Conservation (phyloP, 768 basidiomycete genomes). For the Lactarius trivialis region DNA sequence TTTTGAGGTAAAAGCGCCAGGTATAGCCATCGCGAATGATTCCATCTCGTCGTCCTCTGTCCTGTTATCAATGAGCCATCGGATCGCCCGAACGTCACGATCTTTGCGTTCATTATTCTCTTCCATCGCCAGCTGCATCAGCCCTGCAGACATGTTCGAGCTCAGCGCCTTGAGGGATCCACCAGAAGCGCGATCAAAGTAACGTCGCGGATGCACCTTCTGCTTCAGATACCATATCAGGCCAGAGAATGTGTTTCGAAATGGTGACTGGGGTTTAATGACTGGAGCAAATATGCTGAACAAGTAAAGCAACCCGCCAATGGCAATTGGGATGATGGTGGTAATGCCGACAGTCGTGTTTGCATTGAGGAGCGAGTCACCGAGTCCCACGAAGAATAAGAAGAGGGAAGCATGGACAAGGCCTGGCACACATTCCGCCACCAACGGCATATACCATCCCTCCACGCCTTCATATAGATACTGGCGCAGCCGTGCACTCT, state of each 20-base stretch:
- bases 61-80: background rate
- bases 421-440: constrained; percentile 40
- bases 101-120: background rate
- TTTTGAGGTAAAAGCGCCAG: background rate
- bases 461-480: constrained; percentile 17
- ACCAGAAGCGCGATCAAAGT: background rate
- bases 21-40: background rate
- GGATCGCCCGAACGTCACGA: background rate
- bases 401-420: constrained; percentile 44
- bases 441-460: constrained; percentile 34
- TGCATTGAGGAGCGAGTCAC: constrained; percentile 37
- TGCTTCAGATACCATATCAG: constrained; percentile 7
- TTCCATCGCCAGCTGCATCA: background rate
- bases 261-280: constrained; percentile 7
- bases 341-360: constrained; percentile 10
- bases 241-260: constrained; percentile 2
- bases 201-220: background rate
- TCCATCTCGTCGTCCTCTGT: constrained; percentile 2
- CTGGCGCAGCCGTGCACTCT: constrained; percentile 38
- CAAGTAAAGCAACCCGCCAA: constrained; percentile 13
- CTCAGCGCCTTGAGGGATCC: background rate
- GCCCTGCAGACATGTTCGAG: background rate
- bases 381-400: constrained; percentile 44
- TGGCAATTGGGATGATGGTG: constrained; percentile 1
- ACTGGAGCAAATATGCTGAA: constrained; percentile 6